Percentiles rank a stretch among this genome's conserved stretches.
Evolutionary conservation across 108 stramenopile species (phyloP).

Genomic region (Cyclotella distinguenda): DNA sequence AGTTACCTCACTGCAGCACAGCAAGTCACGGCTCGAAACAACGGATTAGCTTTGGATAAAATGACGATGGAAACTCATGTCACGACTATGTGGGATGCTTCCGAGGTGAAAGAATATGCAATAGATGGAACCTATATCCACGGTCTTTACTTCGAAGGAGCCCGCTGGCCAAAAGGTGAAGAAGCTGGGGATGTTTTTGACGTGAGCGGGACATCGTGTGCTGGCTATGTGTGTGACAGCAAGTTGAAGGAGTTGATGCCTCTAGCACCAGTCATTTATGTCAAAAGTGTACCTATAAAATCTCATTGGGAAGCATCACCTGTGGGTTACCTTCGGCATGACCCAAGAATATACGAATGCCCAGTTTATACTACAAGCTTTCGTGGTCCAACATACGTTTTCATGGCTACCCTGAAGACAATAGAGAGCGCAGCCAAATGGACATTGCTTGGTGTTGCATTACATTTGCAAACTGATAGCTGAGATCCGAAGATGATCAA

Average conservation of each 20-base stretch:
- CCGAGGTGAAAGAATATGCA: constrained; percentile 48
- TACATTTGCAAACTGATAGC: constrained; percentile 61
- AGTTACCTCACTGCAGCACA: constrained; percentile 77
- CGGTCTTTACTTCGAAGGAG: constrained; percentile 80
- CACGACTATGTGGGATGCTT: constrained; percentile 51
- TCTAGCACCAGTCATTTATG: constrained; percentile 65
- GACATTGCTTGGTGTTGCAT: constrained; percentile 64
- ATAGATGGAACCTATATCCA: constrained; percentile 70
- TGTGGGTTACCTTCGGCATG: constrained; percentile 74
- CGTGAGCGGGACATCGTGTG: constrained; percentile 29
- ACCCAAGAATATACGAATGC: constrained; percentile 61
- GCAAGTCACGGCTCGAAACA: constrained; percentile 75
- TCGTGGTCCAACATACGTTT: constrained; percentile 73
- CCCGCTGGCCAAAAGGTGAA: constrained; percentile 59
- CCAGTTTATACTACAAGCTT: constrained; percentile 75
- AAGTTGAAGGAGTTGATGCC: constrained; percentile 71
- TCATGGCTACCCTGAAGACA: constrained; percentile 70
- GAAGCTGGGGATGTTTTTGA: constrained; percentile 38
- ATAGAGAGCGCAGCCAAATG: constrained; percentile 55
- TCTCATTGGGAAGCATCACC: constrained; percentile 68
- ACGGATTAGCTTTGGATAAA: constrained; percentile 62
- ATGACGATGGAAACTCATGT: constrained; percentile 82
- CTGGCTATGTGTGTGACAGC: constrained; percentile 57
- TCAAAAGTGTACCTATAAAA: constrained; percentile 71
- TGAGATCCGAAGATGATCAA: background rate